phyloP scores from a whole-genome alignment of 495 filamentous ascomycete species.

The Penicillium parvum region DNA sequence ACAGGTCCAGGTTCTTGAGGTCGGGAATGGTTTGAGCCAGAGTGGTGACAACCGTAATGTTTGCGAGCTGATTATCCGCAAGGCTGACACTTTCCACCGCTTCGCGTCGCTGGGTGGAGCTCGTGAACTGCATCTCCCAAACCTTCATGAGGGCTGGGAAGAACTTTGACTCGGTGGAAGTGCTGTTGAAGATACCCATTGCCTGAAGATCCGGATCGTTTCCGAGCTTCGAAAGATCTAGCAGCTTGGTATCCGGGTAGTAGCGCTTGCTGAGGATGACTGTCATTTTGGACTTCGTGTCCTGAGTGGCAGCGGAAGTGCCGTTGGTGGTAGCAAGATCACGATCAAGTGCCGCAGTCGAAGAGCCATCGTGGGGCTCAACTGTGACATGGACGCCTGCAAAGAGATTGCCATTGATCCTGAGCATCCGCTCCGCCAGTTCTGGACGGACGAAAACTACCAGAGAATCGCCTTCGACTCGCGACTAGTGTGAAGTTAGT shows the following conservation, averaged over 20 bases:
- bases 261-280: constrained; percentile 71
- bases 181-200: constrained; percentile 71
- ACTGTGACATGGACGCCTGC: constrained; percentile 59
- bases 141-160: constrained; percentile 86
- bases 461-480: constrained; percentile 62
- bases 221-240: constrained; percentile 73
- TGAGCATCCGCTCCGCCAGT: constrained; percentile 54
- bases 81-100: constrained; percentile 74
- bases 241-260: constrained; percentile 60
- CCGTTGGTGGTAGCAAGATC: constrained; percentile 23
- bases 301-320: constrained; percentile 35
- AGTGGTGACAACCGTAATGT: constrained; percentile 62
- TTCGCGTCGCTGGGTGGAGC: constrained; percentile 58
- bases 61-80: constrained; percentile 67
- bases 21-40: constrained; percentile 74
- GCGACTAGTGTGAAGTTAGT: constrained; percentile 71
- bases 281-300: constrained; percentile 43
- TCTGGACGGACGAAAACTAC: constrained; percentile 63
- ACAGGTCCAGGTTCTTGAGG: constrained; percentile 79
- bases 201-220: constrained; percentile 60
- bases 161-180: constrained; percentile 73
- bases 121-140: constrained; percentile 66
- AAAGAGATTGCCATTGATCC: constrained; percentile 60
- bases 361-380: constrained; percentile 30
- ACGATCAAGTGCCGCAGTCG: constrained; percentile 17